phyloP scores from a whole-genome alignment of 495 filamentous ascomycete species.

The Pyrenula massariospora region DNA sequence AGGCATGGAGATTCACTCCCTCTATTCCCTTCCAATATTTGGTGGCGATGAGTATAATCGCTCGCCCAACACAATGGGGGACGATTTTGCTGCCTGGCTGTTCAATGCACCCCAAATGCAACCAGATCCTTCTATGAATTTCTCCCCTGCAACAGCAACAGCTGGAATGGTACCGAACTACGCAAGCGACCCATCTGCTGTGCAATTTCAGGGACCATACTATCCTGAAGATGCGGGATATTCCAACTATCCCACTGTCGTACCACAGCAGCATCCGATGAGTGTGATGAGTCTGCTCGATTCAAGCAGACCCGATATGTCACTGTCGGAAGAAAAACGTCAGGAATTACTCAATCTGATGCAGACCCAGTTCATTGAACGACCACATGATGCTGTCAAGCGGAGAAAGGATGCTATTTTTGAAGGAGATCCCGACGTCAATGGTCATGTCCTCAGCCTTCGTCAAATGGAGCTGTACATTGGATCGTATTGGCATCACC shows the following conservation, averaged over 20 bases:
- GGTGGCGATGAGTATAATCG: slow-evolving; percentile 69
- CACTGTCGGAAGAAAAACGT: slow-evolving; percentile 80
- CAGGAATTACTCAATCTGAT: slow-evolving; percentile 80
- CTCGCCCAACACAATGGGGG: slow-evolving; percentile 79
- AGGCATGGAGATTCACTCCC: slow-evolving; percentile 51
- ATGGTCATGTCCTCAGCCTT: slow-evolving; percentile 69
- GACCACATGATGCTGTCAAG: slow-evolving; percentile 59
- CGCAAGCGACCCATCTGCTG: slow-evolving; percentile 32
- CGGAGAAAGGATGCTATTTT: slow-evolving; percentile 68
- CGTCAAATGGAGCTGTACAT: slow-evolving; percentile 96
- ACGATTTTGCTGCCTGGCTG: slow-evolving; percentile 85
- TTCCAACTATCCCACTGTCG: slow-evolving; percentile 19
- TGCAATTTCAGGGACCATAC: slow-evolving; percentile 21
- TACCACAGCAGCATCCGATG: slow-evolving; percentile 64
- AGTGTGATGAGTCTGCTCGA: slow-evolving; percentile 85
- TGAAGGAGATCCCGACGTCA: slow-evolving; percentile 63
- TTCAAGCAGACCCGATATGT: slow-evolving; percentile 58
- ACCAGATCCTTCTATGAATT: slow-evolving; percentile 8
- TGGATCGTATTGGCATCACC: slow-evolving; percentile 86
- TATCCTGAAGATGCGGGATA: slow-evolving; percentile 29
- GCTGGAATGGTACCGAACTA: slow-evolving; percentile 32
- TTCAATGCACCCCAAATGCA: slow-evolving; percentile 57
- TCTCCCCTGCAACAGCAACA: slow-evolving; percentile 1
- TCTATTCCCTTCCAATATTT: slow-evolving; percentile 71
- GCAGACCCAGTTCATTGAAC: slow-evolving; percentile 68